Percentiles rank a stretch among this genome's conserved stretches.
phyloP scores from a whole-genome alignment of 257 asterid species.

The Striga asiatica region DNA sequence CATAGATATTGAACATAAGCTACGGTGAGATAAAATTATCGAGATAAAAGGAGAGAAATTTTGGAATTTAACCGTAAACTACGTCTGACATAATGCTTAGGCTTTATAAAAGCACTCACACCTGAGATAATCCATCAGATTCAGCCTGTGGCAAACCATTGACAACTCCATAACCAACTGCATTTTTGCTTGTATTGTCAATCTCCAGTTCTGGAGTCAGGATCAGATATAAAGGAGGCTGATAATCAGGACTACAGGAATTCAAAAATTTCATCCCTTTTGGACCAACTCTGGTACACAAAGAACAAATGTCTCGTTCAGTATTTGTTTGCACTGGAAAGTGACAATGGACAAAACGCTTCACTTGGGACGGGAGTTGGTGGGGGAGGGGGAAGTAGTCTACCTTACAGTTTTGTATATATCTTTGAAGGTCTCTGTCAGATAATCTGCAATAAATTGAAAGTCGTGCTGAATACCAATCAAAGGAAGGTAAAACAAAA shows the following conservation, averaged over 20 bases:
- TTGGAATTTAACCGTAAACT: neutral
- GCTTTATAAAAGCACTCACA: constrained; percentile 14
- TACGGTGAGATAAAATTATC: neutral
- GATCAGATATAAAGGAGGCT: constrained; percentile 66
- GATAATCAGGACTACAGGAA: constrained; percentile 85
- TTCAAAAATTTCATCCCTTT: constrained; percentile 62
- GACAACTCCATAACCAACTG: constrained; percentile 25
- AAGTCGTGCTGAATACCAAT: constrained; percentile 15
- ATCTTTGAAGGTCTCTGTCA: constrained; percentile 62
- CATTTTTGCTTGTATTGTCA: constrained; percentile 33
- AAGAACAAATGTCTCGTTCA: constrained; percentile 10
- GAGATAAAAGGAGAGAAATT: neutral
- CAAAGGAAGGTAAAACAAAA: constrained; percentile 5
- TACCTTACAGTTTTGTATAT: constrained; percentile 69
- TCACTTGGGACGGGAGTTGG: neutral
- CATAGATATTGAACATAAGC: constrained; percentile 16
- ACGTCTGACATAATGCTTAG: neutral
- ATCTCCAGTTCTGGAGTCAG: constrained; percentile 48
- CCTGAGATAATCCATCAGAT: constrained; percentile 51
- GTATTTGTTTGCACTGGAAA: constrained; percentile 12
- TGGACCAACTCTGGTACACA: constrained; percentile 61
- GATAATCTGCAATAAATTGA: constrained; percentile 49
- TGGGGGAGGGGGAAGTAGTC: neutral
- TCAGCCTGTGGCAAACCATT: constrained; percentile 30
- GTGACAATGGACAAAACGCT: too few relatives aligned